Evolutionary conservation across 1,139 yeast species (phyloP), one percentile per base, ranked within the genome.

Genomic region (Candida mesenterica): DNA sequence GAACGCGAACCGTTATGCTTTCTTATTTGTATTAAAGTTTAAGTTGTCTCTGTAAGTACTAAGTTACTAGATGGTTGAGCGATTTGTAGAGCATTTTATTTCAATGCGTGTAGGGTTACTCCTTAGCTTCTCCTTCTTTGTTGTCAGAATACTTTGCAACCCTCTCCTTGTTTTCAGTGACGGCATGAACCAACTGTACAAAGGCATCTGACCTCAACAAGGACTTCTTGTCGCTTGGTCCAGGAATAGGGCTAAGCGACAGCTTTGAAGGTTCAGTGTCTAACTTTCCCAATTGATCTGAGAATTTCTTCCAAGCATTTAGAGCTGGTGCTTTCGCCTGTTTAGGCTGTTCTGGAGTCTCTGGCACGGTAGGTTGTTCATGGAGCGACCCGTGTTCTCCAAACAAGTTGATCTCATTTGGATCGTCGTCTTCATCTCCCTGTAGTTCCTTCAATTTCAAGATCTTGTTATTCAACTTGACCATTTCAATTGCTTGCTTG

Each of bases 401-500:
- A 44, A 65, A 68, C 18, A 70, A 51, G 41, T 69, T 65, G 37
- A 69, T 68, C 47, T 74, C 82, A 35, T 49, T 49, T 15, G 76
- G 75, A 45, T 75, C 82, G 43, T 75, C 81, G 49, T 74, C 81
- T 35, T 68, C 78, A 3, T 69, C 78, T 32, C 72, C 61, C 64
- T 52, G 78, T 41, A 70, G 49, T 37, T 59, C 65, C 57, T 81
- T 79, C 55, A 88, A 72, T 41, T 81, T 79, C 51, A 75, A 69
- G 56, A 88, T 79, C 54, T 85, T 72, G 59, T 87, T 86, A 50
- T 82, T 77, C 58, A 88, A 73, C 49, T 78, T 78, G 36, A 88
- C 89, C 52, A 86, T 72, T 55, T 84, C 94, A 46, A 88, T 83
- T 24, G 95, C 97, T 52, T 85, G 88, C 55, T 81, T 78, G 65